These are phyloP conservation scores for Carex cristatella DNA, from an alignment of 176 grass and related monocot species.

Conservation along the genomic window DNA sequence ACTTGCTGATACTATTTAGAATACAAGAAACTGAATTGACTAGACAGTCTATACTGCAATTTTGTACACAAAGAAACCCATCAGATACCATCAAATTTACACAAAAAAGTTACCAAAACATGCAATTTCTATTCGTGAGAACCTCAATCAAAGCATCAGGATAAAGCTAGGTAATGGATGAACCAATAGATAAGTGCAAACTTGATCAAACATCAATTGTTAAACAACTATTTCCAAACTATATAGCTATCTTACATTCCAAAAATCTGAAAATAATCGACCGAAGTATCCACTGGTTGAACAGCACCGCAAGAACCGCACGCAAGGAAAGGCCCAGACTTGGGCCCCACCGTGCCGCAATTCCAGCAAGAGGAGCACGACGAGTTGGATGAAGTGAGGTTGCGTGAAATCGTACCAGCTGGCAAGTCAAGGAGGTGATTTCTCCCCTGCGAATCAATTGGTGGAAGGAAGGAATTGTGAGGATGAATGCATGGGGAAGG, in stretches of 20 bases:
- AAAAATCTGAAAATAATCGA: constrained; percentile 86
- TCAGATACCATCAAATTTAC: neutral
- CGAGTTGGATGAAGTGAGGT: constrained; percentile 6
- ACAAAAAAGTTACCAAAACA: neutral
- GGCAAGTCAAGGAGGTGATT: constrained; percentile 23
- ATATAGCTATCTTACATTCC: constrained; percentile 53
- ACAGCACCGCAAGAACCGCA: constrained; percentile 70
- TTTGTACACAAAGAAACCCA: neutral
- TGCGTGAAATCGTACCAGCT: neutral
- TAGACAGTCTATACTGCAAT: neutral
- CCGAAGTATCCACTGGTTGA: constrained; percentile 53
- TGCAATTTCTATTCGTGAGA: neutral
- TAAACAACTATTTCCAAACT: neutral
- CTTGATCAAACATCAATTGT: neutral
- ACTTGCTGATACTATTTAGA: neutral
- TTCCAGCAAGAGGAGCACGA: constrained; percentile 57
- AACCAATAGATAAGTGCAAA: neutral
- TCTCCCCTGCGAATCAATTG: neutral
- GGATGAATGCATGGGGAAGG: neutral
- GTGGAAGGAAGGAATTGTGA: neutral
- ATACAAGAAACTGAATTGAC: neutral
- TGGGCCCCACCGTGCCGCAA: constrained; percentile 36
- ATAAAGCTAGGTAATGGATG: neutral
- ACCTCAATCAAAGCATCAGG: neutral
- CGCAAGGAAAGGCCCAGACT: constrained; percentile 50